phyloP scores from a whole-genome alignment of 169 alveolate genomes.

The Plasmodium blacklocki region DNA sequence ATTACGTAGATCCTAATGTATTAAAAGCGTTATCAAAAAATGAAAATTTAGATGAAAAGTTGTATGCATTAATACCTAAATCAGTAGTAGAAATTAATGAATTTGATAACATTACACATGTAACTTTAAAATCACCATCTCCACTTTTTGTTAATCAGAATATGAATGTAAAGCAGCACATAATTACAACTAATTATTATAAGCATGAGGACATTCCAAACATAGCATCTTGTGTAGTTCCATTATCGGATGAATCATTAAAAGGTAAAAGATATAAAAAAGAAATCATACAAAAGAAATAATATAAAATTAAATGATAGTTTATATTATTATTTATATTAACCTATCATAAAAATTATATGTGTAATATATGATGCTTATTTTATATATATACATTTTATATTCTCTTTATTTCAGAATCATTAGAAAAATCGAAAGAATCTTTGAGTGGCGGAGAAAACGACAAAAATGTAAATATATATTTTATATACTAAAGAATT shows the following conservation, averaged over 20 bases:
- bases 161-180: constrained; percentile 59
- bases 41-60: constrained; percentile 33
- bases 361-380: neutral
- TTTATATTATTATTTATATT: no score
- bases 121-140: constrained; percentile 69
- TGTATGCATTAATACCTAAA: constrained; percentile 75
- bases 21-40: constrained; percentile 60
- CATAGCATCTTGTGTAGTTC: constrained; percentile 53
- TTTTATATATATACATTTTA: neutral
- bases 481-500: neutral
- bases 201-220: constrained; percentile 49
- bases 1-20: constrained; percentile 57
- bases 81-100: constrained; percentile 70
- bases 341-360: neutral
- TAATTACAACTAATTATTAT: constrained; percentile 30
- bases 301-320: neutral
- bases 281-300: neutral
- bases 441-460: constrained; percentile 47
- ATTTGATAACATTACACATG: constrained; percentile 68
- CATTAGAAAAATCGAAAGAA: constrained; percentile 63
- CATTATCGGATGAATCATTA: constrained; percentile 50
- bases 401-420: constrained; percentile 22
- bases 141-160: constrained; percentile 69
- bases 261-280: constrained; percentile 36
- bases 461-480: constrained; percentile 57